Percentiles rank a stretch among this genome's conserved stretches.
phyloP scores from a whole-genome alignment of 2,329 filamentous ascomycete species.

The Zelopaecilomyces penicillatus region DNA sequence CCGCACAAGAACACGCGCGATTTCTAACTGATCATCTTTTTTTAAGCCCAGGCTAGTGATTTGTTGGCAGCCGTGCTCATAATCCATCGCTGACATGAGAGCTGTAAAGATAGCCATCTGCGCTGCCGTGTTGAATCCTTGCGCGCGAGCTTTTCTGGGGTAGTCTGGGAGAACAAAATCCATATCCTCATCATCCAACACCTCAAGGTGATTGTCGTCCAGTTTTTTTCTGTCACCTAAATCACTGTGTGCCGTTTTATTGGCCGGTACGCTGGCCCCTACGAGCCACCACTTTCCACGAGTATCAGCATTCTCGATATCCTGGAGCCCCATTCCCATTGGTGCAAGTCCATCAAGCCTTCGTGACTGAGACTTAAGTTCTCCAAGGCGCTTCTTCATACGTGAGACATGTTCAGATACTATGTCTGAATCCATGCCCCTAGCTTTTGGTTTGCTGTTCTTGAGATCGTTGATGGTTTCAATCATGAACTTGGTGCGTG shows the following conservation, averaged over 20 bases:
- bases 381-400: constrained; percentile 82
- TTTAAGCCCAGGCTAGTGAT: constrained; percentile 78
- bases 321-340: constrained; percentile 69
- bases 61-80: constrained; percentile 72
- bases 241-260: constrained; percentile 7
- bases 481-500: constrained; percentile 94
- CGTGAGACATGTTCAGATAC: constrained; percentile 74
- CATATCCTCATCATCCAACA: constrained; percentile 38
- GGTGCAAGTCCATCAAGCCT: constrained; percentile 69
- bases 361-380: constrained; percentile 52
- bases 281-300: constrained; percentile 98
- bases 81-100: constrained; percentile 78
- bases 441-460: constrained; percentile 82
- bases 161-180: constrained; percentile 56
- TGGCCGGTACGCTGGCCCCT: constrained; percentile 74
- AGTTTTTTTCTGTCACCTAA: background rate
- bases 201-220: constrained; percentile 12
- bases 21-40: constrained; percentile 75
- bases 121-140: constrained; percentile 80
- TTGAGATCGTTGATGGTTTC: constrained; percentile 92
- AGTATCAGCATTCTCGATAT: constrained; percentile 76
- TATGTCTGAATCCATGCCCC: constrained; percentile 59
- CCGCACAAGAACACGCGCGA: constrained; percentile 79
- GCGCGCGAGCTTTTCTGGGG: constrained; percentile 61
- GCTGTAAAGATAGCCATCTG: constrained; percentile 88